Base-by-base conservation (phyloP, 106 monocot species). In the Amphibolis antarctica region DNA sequence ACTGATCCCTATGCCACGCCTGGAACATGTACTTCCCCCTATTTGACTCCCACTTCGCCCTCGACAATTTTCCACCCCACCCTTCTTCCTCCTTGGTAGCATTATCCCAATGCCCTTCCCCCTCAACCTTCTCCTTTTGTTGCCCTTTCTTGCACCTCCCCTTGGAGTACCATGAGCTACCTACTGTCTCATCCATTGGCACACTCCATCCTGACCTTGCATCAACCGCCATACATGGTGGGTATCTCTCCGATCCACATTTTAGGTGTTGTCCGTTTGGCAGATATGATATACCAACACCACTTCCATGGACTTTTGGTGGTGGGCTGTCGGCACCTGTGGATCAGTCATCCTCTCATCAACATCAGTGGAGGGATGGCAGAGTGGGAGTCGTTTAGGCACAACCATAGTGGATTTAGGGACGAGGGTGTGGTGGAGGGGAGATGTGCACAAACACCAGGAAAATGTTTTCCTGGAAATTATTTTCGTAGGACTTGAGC, bases 311-410 rank as follows among this genome's bases (percentile, higher is more conserved):
- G 1, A 53, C 79, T 4, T 75, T 71, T 53, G 81, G 86, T 46
- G 77, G 73, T 0, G 80, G 74, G 20, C 88, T 63, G 12, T 66
- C 60, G 36, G 88, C 88, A 3, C 93, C 93, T 0, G 71, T 64
- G 60, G 83, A 77, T 22, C 85, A 85, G 69, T 62, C 71, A 3
- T 61, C 77, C 9, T n/a, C 59, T 49, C 59, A 77, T 28, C 22
- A 69, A 28, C 72, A 65, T 58, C 75, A 83, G 1, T 71, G 83
- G 66, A 65, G 71, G n/a, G n/a, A n/a, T 31, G 52, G 4, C 77
- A 64, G 44, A 72, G 76, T 9, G 65, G 70, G 0, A 65, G 66
- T 0, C 73, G 12, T 6, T 82, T 67, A 22, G 79, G 36, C 4
- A 36, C 7, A 7, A 36, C 36, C 4, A 4, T 7, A 36, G 36